Evolutionary conservation across 2,329 filamentous ascomycete genomes (phyloP).

Genomic region (Alternaria ventricosa): DNA sequence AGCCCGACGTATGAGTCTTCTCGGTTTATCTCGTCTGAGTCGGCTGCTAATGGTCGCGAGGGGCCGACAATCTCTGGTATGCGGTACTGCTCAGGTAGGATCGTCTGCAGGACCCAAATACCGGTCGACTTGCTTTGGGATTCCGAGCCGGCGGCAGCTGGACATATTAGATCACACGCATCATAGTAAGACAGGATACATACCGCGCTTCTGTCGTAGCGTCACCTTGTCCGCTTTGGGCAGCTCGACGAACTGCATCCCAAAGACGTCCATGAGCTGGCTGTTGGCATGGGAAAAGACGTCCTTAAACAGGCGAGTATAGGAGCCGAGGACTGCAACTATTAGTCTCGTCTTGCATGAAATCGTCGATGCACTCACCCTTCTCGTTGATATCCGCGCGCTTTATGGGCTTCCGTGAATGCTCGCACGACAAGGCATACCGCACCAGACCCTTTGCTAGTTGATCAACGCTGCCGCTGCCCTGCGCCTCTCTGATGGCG

Average conservation of each 20-base stretch:
- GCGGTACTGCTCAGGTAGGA: slow-evolving; percentile 72
- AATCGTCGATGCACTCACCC: slow-evolving; percentile 26
- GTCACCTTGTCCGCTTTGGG: slow-evolving; percentile 82
- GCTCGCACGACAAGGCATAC: slow-evolving; percentile 66
- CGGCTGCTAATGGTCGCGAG: slow-evolving; percentile 65
- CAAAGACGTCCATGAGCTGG: slow-evolving; percentile 74
- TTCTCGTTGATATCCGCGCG: slow-evolving; percentile 65
- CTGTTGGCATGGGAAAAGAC: slow-evolving; percentile 81
- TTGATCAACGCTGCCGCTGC: slow-evolving; percentile 46
- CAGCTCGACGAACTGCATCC: slow-evolving; percentile 91
- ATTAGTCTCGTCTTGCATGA: slow-evolving; percentile 5
- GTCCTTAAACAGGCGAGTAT: slow-evolving; percentile 72
- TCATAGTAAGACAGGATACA: slow-evolving; percentile 16
- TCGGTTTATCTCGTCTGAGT: slow-evolving; percentile 58
- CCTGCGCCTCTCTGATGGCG: slow-evolving; percentile 3
- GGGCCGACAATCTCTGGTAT: slow-evolving; percentile 70
- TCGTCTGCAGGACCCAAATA: slow-evolving; percentile 78
- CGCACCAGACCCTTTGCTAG: slow-evolving; percentile 69
- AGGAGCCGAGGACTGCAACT: slow-evolving; percentile 68
- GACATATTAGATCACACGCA: not conserved
- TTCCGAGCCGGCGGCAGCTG: slow-evolving; percentile 62
- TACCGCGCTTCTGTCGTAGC: slow-evolving; percentile 78
- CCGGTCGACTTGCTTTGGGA: slow-evolving; percentile 63
- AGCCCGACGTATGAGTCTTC: slow-evolving; percentile 84
- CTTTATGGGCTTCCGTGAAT: slow-evolving; percentile 63